Base-by-base conservation (phyloP, 1,284 basidiomycete genomes). In the Heterobasidion annosum region DNA sequence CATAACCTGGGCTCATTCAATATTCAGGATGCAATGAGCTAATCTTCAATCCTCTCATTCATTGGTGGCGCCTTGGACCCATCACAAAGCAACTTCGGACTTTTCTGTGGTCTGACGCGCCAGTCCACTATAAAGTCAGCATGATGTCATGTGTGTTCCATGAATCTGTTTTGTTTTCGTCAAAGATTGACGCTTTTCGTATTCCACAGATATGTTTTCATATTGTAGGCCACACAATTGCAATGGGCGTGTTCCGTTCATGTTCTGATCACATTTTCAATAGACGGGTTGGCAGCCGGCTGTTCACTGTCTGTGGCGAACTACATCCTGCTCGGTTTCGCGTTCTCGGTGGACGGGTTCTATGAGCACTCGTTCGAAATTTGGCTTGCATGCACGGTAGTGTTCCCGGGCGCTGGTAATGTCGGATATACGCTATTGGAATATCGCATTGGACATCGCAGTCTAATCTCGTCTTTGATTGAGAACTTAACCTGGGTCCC, bases 81-180 rank as follows among this genome's bases (percentile, higher is more conserved):
- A 82, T 93, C 67, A 90, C 79, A 46, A 81, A 83, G 59, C 87
- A 92, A 61, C 79, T 91, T 43, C 81, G 82, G 48, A 74, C 68
- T n/a, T 93, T 93, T 72, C 60, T 91, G 33, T 91, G 88, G 87
- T 86, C 83, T 0, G 68, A 65, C 46, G 86, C 86, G 5, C 89
- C 89, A 0, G 72, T 88, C 0, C 88, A 91, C 69, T 92, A 91
- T 76, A 93, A 93, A 73, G 76, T 91, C 64, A 79, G 73, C 55
- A 86, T 87, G 84, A 68, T 82, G 71, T 73, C 84, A 3, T 87
- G 81, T 81, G 79, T 76, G 86, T 86, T 7, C 1, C 19, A 40
- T n/a, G 37, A 40, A 40, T n/a, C 10, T 54, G n/a, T 25, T 10
- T 8, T 40, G 8, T 10, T 40, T 15, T 10, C 9, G 13, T 53